Conservation (phyloP, 805 yeast species). For the Yarrowia sp. region DNA sequence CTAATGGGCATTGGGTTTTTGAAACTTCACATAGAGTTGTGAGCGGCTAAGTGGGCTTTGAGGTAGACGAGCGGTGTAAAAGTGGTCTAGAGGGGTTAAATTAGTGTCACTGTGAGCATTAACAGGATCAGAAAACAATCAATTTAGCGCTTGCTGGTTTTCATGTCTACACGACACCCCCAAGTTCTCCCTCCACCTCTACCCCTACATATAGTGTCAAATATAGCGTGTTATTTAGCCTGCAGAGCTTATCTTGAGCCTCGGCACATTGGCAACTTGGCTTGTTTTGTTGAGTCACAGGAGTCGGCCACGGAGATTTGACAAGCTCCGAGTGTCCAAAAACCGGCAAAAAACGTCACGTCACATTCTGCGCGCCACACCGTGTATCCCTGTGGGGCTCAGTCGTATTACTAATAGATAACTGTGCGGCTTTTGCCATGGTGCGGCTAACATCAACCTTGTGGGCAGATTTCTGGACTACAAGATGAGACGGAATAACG, state of each 20-base stretch:
- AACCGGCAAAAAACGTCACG: neutral
- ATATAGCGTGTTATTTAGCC: constrained; percentile 1
- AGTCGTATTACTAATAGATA: neutral
- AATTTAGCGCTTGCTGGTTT: no score
- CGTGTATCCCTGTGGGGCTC: no score
- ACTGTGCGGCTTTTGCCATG: neutral
- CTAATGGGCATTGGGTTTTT: constrained; percentile 20
- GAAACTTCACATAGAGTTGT: neutral
- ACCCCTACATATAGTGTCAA: constrained; percentile 8
- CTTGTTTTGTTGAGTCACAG: constrained; percentile 28
- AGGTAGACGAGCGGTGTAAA: neutral
- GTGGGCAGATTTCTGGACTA: constrained; percentile 6
- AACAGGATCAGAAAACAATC: no score
- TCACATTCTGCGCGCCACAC: neutral
- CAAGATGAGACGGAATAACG: neutral
- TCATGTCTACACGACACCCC: no score
- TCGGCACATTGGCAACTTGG: constrained; percentile 10
- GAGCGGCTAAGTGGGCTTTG: neutral
- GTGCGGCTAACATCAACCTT: constrained; percentile 22
- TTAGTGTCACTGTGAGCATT: no score
- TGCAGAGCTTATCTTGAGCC: constrained; percentile 19
- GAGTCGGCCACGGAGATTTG: constrained; percentile 7
- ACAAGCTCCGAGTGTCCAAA: neutral
- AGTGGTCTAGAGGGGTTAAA: no score
- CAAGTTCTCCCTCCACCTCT: no score